These are phyloP conservation scores for Alternaria gaisen DNA, from an alignment of 2,329 filamentous ascomycete species.

Conservation along the genomic window DNA sequence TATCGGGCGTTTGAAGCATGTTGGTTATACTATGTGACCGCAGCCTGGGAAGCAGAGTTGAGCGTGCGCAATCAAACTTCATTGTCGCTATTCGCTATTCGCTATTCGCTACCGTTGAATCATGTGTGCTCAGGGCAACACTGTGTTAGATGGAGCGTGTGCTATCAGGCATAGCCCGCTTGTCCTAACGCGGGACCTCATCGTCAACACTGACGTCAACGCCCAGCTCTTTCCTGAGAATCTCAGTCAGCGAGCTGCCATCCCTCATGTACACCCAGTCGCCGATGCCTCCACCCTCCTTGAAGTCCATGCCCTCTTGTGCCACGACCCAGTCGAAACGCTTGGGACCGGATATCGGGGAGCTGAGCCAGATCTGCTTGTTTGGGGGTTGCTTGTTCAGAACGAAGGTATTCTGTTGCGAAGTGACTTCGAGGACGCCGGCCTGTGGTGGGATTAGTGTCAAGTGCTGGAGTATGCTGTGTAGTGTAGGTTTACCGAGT, in stretches of 20 bases:
- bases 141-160: background rate
- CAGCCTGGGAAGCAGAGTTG: background rate
- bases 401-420: constrained; percentile 79
- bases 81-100: constrained; percentile 7
- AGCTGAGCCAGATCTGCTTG: constrained; percentile 96
- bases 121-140: background rate
- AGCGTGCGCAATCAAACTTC: constrained; percentile 1
- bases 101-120: constrained; percentile 9
- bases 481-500: constrained; percentile 69
- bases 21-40: constrained; percentile 9
- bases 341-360: constrained; percentile 89
- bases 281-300: constrained; percentile 76
- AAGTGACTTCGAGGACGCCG: constrained; percentile 82
- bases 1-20: constrained; percentile 21
- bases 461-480: background rate
- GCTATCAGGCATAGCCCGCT: constrained; percentile 1
- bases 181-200: constrained; percentile 39
- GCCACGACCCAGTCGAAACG: constrained; percentile 87
- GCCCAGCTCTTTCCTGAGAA: constrained; percentile 79
- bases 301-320: constrained; percentile 77
- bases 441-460: constrained; percentile 65
- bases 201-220: constrained; percentile 60
- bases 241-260: constrained; percentile 74
- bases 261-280: constrained; percentile 91
- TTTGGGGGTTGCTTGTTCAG: constrained; percentile 99